A percentile compares a stretch with the other conserved stretches of the same genome.
phyloP scores from a whole-genome alignment of 495 filamentous ascomycete genomes.

The Tuber calosporum region DNA sequence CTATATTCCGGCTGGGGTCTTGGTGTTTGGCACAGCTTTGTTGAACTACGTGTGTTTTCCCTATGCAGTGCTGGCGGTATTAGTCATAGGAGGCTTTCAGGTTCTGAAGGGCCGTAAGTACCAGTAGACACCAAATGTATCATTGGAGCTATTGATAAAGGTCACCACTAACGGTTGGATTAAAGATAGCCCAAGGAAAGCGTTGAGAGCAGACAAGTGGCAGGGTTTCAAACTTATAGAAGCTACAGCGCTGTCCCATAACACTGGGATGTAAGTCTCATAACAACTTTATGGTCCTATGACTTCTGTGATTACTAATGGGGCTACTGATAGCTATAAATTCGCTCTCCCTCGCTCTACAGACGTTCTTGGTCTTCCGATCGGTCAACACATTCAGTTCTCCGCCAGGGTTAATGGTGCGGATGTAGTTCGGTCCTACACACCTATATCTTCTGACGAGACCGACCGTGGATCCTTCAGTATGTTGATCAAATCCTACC shows the following conservation, averaged over 20 bases:
- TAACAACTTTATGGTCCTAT: constrained; percentile 5
- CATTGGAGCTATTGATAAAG: constrained; percentile 6
- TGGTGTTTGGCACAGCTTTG: constrained; percentile 67
- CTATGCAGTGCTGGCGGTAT: constrained; percentile 59
- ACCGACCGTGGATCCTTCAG: constrained; percentile 66
- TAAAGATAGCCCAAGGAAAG: constrained; percentile 56
- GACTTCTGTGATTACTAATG: constrained; percentile 4
- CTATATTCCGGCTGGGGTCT: constrained; percentile 75
- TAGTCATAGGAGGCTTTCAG: constrained; percentile 59
- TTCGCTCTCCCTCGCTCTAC: constrained; percentile 68
- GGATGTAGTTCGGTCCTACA: constrained; percentile 91
- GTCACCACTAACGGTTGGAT: constrained; percentile 37
- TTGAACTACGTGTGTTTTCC: constrained; percentile 69
- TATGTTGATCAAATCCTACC: constrained; percentile 93
- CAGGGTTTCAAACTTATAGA: constrained; percentile 83
- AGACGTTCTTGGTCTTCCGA: constrained; percentile 85
- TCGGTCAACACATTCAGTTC: constrained; percentile 96
- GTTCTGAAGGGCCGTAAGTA: constrained; percentile 54
- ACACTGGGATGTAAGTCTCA: constrained; percentile 74
- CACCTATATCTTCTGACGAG: constrained; percentile 77
- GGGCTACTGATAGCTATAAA: constrained; percentile 58
- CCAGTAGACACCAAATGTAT: neutral
- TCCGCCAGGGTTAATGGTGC: constrained; percentile 73
- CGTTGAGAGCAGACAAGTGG: constrained; percentile 77
- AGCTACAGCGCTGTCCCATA: constrained; percentile 89